Evolutionary conservation across 352 stramenopile species (phyloP).

Genomic region (Globisporangium canariense): DNA sequence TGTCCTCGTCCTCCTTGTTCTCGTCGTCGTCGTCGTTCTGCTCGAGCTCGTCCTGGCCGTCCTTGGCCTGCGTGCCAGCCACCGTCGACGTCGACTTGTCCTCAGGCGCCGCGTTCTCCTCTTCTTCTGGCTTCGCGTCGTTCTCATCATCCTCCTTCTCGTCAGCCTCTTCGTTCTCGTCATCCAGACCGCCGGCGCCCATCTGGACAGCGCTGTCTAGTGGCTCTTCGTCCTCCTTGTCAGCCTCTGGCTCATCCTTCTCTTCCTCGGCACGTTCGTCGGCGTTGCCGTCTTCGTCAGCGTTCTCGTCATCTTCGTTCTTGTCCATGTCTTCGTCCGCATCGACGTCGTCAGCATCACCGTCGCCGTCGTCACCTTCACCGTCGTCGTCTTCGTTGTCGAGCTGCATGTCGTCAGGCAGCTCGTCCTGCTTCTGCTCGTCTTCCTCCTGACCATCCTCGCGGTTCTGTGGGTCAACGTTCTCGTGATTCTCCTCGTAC

Average conservation of each 20-base stretch:
- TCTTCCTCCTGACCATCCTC: conserved; percentile 47
- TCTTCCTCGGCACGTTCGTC: conserved; percentile 43
- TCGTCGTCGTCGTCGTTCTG: conserved; percentile 42
- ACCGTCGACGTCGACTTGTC: conserved; percentile 54
- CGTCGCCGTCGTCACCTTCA: conserved; percentile 36
- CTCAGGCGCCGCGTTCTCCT: conserved; percentile 36
- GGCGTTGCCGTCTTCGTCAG: conserved; percentile 33
- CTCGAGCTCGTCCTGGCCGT: conserved; percentile 76
- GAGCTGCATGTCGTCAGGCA: conserved; percentile 86
- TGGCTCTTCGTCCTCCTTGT: conserved; percentile 69
- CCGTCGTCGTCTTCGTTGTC: conserved; percentile 43
- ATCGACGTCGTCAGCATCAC: conserved; percentile 42
- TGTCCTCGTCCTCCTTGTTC: conserved; percentile 41
- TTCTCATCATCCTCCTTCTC: conserved; percentile 68
- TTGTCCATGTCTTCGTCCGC: conserved; percentile 54
- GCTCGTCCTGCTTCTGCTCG: conserved; percentile 59
- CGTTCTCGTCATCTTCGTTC: conserved; percentile 33
- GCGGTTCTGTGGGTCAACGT: conserved; percentile 52
- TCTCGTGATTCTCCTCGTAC: conserved; percentile 71
- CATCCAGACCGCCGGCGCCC: conserved; percentile 66
- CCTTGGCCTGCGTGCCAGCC: conserved; percentile 78
- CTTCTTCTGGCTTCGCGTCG: conserved; percentile 41
- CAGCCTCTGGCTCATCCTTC: conserved; percentile 51
- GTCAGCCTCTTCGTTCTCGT: conserved; percentile 65
- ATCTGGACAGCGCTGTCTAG: conserved; percentile 68